Percentiles rank a stretch among this genome's conserved stretches.
phyloP scores from a whole-genome alignment of 257 asterid species.

The Paraleonurus japonicus region DNA sequence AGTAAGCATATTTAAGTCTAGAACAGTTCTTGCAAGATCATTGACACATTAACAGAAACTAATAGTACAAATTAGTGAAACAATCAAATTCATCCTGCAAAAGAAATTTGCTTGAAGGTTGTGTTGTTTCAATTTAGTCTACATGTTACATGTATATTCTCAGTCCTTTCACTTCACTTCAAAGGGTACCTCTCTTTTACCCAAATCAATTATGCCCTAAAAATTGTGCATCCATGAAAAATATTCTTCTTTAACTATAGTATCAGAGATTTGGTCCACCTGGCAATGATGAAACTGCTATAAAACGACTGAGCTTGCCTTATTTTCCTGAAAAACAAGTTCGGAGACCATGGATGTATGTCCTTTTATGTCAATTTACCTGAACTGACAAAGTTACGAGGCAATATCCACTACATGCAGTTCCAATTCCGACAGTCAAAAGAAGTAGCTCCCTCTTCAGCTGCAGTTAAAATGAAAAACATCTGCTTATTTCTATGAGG shows the following conservation, averaged over 20 bases:
- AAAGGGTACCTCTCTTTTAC: neutral
- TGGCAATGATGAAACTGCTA: neutral
- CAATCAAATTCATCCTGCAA: neutral
- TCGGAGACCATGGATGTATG: neutral
- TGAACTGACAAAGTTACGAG: constrained; percentile 67
- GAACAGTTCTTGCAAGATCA: neutral
- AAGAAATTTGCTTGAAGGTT: neutral
- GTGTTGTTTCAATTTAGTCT: neutral
- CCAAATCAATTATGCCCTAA: neutral
- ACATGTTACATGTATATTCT: neutral
- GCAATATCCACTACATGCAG: constrained; percentile 93
- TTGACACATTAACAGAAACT: neutral
- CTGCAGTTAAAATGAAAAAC: constrained; percentile 49
- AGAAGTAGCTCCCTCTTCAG: constrained; percentile 86
- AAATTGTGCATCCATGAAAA: neutral
- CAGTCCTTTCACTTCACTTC: neutral
- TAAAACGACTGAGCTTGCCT: neutral
- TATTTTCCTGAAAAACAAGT: neutral
- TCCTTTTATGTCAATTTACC: constrained; percentile 41
- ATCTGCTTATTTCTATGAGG: constrained; percentile 31
- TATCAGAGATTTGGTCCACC: constrained; percentile 5
- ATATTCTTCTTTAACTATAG: neutral
- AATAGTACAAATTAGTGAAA: neutral
- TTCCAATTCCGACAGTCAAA: constrained; percentile 76
- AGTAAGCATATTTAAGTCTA: constrained; percentile 17